Percentiles rank a stretch among this genome's conserved stretches.
Evolutionary conservation across 1,284 basidiomycete species (phyloP).

Genomic region (Rhizoctonia solani): DNA sequence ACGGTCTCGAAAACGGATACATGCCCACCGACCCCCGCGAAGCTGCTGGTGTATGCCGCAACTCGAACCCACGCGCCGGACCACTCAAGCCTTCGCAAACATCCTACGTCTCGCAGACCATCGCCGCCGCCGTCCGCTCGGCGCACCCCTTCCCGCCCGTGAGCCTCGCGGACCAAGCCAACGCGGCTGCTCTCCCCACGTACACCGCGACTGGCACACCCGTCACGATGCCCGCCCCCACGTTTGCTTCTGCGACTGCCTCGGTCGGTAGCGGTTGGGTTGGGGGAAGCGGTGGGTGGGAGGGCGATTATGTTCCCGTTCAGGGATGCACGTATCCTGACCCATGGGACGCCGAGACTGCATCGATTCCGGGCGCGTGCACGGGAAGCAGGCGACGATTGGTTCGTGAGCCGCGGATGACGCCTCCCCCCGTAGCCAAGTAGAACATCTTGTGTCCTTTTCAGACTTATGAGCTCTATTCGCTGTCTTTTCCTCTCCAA

Average conservation of each 20-base stretch:
- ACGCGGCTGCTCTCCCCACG: conserved; percentile 49
- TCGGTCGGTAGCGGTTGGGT: conserved; percentile 73
- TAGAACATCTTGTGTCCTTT: too few relatives aligned
- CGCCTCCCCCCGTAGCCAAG: neutral
- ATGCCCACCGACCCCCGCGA: conserved; percentile 77
- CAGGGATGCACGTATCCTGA: conserved; percentile 67
- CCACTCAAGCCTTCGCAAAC: conserved; percentile 55
- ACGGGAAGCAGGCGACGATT: conserved; percentile 22
- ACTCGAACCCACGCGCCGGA: conserved; percentile 48
- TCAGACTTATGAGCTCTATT: too few relatives aligned
- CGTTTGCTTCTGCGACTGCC: conserved; percentile 45
- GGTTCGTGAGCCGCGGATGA: conserved; percentile 22
- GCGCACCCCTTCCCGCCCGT: conserved; percentile 57
- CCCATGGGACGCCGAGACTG: conserved; percentile 60
- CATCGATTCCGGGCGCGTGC: conserved; percentile 49
- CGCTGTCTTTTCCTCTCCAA: too few relatives aligned
- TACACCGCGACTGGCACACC: conserved; percentile 53
- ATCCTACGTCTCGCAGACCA: conserved; percentile 51
- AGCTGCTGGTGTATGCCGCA: conserved; percentile 69
- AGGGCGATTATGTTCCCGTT: conserved; percentile 52
- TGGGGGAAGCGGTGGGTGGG: conserved; percentile 45
- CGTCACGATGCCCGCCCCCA: conserved; percentile 41
- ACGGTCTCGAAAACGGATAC: conserved; percentile 79
- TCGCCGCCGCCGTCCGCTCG: conserved; percentile 54
- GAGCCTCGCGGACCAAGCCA: conserved; percentile 40